Evolutionary conservation across 805 yeast genomes (phyloP).

Genomic region (Lachancea kluyveri): DNA sequence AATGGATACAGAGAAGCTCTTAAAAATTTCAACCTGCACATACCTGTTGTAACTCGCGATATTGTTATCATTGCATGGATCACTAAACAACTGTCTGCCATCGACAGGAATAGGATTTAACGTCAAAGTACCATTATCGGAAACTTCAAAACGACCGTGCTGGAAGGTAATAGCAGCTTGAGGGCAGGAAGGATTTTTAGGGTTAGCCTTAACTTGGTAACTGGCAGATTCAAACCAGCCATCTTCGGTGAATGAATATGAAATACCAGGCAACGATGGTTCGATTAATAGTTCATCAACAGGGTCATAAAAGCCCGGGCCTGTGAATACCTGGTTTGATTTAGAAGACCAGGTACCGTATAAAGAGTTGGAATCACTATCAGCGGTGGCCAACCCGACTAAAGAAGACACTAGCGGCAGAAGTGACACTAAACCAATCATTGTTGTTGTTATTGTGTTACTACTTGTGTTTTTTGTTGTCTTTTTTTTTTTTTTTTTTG

Average conservation of each 20-base stretch:
- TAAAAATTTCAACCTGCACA: slow-evolving; percentile 56
- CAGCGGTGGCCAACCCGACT: slow-evolving; percentile 6
- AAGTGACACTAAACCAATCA: slow-evolving; percentile 5
- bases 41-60: slow-evolving; percentile 65
- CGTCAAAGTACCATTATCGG: slow-evolving; percentile 58
- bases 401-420: not conserved
- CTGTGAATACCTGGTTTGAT: slow-evolving; percentile 91
- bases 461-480: too few species aligned
- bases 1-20: slow-evolving; percentile 50
- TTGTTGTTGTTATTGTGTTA: not conserved
- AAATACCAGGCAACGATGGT: slow-evolving; percentile 92
- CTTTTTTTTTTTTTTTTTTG: too few species aligned
- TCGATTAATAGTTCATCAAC: slow-evolving; percentile 90
- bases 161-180: slow-evolving; percentile 77
- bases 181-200: slow-evolving; percentile 75
- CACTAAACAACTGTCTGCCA: slow-evolving; percentile 84
- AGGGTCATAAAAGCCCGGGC: slow-evolving; percentile 95
- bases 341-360: slow-evolving; percentile 96
- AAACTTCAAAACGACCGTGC: slow-evolving; percentile 74
- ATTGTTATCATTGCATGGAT: slow-evolving; percentile 71
- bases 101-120: slow-evolving; percentile 77
- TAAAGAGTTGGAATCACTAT: slow-evolving; percentile 24
- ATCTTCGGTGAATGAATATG: slow-evolving; percentile 88
- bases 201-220: slow-evolving; percentile 69
- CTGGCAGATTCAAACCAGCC: slow-evolving; percentile 88